Conservation (phyloP, 352 stramenopile species). For the Globisporangium irregulare region DNA sequence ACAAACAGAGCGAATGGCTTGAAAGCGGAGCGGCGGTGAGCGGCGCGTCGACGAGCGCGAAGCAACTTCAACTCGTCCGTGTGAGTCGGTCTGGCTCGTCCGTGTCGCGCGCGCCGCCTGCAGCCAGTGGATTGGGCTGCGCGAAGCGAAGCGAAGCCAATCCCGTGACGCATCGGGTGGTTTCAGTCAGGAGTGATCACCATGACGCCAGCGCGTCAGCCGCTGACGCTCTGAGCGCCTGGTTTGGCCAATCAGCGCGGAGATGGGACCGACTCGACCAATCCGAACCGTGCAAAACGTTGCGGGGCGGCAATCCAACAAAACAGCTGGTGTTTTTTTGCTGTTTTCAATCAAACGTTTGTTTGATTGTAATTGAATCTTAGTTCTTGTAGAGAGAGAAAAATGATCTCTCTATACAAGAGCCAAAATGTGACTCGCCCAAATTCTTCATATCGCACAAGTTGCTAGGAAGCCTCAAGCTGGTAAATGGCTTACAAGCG, state of each 20-base stretch:
- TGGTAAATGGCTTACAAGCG: not conserved
- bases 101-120: not conserved
- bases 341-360: constrained; percentile 19
- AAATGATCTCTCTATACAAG: not conserved
- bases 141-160: not conserved
- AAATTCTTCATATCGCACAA: not conserved
- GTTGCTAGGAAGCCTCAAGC: not conserved
- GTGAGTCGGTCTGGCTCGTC: not conserved
- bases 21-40: not conserved
- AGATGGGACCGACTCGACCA: not conserved
- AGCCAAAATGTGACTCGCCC: not conserved
- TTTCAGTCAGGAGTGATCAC: not conserved
- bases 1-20: not conserved
- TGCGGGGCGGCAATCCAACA: not conserved
- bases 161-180: not conserved
- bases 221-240: not conserved
- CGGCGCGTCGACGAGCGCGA: constrained; percentile 3
- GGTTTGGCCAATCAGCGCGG: constrained; percentile 18
- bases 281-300: not conserved
- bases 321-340: not conserved
- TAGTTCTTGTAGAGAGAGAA: not conserved
- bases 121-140: not conserved
- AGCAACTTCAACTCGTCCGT: constrained; percentile 12
- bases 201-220: constrained; percentile 18
- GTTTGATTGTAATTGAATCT: constrained; percentile 10